Evolutionary conservation across 2,329 filamentous ascomycete genomes (phyloP), one percentile per base, ranked within the genome.

Genomic region (Trichoderma hamatum): DNA sequence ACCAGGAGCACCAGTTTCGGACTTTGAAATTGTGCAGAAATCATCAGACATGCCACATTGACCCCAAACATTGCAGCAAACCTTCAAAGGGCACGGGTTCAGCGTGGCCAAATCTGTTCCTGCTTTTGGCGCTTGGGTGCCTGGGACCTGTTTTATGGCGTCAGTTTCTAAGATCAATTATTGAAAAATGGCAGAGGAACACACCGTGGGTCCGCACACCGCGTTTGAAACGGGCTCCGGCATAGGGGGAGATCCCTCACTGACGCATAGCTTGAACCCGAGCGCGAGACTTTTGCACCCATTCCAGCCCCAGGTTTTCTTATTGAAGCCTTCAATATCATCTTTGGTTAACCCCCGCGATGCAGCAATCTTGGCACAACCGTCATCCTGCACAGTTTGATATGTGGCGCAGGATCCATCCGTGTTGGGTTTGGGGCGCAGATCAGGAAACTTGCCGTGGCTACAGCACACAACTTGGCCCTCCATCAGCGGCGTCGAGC

Each of bases 31-130:
- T 5, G 56, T 68, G 72, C 81, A 84, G 69, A 82, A 82, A 9
- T 80, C 79, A 2, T 69, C 66, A 0, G 78, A 79, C 19, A 76
- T 77, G 19, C 81, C 82, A 49, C 82, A 84, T 34, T 79, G 74
- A 6, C 81, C 82, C 76, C 78, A 82, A 56, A 77, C 75, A 68
- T 81, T 71, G 67, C 76, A 75, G 63, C 74, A 76, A 11, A 72
- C 72, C 9, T 76, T 75, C 4, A 78, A 70, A 3, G 74, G 73
- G 54, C 77, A 79, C 0, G 74, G 76, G 54, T 77, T 78, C 76
- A 68, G 10, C 60, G 36, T 2, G 61, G 61, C 43, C 70, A 71
- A 30, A 30, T 30, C 30, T 30, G 30, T 30, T 30, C 30, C 30
- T 30, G 30, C 30, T 30, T 30, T 30, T 30, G 30, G 30, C 30